Evolutionary conservation across 768 basidiomycete genomes (phyloP).

Genomic region (Tylopilus sp.): DNA sequence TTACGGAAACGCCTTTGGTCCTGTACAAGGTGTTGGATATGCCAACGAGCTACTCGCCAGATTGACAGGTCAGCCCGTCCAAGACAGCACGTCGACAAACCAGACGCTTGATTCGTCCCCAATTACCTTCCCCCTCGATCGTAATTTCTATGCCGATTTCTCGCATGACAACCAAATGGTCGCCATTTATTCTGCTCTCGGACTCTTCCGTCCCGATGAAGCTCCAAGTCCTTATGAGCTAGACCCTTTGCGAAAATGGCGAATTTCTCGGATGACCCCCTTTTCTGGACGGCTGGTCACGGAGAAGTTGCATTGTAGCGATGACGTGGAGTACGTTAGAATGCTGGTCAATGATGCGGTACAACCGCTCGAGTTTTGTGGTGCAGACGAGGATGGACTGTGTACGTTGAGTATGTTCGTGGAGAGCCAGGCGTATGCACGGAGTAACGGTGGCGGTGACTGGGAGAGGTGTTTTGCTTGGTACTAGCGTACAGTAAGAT

Average conservation of each 20-base stretch:
- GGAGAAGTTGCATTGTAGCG: slow-evolving; percentile 57
- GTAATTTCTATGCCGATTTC: slow-evolving; percentile 74
- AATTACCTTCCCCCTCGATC: slow-evolving; percentile 69
- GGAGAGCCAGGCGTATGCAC: slow-evolving; percentile 65
- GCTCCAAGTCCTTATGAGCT: slow-evolving; percentile 15
- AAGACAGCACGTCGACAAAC: slow-evolving; percentile 75
- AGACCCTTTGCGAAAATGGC: slow-evolving; percentile 43
- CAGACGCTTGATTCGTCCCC: slow-evolving; percentile 64
- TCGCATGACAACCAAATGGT: slow-evolving; percentile 86
- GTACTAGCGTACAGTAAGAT: neutral
- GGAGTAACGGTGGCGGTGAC: slow-evolving; percentile 65
- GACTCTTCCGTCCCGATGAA: slow-evolving; percentile 41
- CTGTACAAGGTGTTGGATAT: slow-evolving; percentile 82
- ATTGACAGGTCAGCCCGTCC: slow-evolving; percentile 59
- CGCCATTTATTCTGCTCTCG: slow-evolving; percentile 67
- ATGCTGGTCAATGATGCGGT: slow-evolving; percentile 78
- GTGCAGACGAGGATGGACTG: slow-evolving; percentile 48
- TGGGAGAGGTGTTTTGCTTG: slow-evolving; percentile 58
- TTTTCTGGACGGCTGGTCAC: slow-evolving; percentile 74
- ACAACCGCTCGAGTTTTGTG: slow-evolving; percentile 61
- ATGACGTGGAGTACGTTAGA: slow-evolving; percentile 49
- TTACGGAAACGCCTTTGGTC: slow-evolving; percentile 66
- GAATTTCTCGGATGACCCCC: slow-evolving; percentile 59
- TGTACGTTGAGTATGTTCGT: slow-evolving; percentile 68
- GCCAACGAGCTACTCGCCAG: slow-evolving; percentile 87